Evolutionary conservation across 495 filamentous ascomycete species (phyloP).

Genomic region (Lophiostoma macrostomum): DNA sequence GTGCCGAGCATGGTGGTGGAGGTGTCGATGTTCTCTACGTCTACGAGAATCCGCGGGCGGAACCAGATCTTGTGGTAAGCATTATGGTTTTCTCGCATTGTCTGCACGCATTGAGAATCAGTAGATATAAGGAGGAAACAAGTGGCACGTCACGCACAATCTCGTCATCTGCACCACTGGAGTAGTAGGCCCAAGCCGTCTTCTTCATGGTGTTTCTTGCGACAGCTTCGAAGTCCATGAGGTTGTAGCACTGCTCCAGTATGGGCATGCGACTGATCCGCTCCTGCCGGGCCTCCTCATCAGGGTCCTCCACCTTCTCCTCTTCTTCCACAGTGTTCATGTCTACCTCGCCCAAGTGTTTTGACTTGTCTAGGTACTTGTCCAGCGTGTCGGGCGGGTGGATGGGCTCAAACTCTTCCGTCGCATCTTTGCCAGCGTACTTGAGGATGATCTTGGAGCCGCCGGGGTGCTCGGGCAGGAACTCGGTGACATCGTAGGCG

Average conservation of each 20-base stretch:
- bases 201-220: constrained; percentile 59
- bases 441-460: constrained; percentile 57
- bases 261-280: constrained; percentile 60
- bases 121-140: neutral
- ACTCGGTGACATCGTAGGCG: constrained; percentile 38
- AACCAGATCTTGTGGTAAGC: constrained; percentile 75
- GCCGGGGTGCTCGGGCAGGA: constrained; percentile 38
- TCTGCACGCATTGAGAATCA: constrained; percentile 49
- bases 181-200: constrained; percentile 83
- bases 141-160: constrained; percentile 63
- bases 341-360: constrained; percentile 59
- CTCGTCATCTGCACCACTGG: constrained; percentile 88
- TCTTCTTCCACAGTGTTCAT: constrained; percentile 47
- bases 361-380: constrained; percentile 52
- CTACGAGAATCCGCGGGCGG: constrained; percentile 70
- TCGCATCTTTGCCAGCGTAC: constrained; percentile 72
- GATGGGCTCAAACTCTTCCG: constrained; percentile 63
- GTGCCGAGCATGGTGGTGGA: constrained; percentile 41
- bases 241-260: constrained; percentile 67
- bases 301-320: constrained; percentile 21
- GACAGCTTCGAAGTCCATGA: constrained; percentile 72
- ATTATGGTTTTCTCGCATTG: constrained; percentile 91
- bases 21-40: constrained; percentile 80
- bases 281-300: constrained; percentile 47
- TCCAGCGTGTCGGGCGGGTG: constrained; percentile 61